Evolutionary conservation across 768 basidiomycete genomes (phyloP).

Genomic region (Cyathus striatus): DNA sequence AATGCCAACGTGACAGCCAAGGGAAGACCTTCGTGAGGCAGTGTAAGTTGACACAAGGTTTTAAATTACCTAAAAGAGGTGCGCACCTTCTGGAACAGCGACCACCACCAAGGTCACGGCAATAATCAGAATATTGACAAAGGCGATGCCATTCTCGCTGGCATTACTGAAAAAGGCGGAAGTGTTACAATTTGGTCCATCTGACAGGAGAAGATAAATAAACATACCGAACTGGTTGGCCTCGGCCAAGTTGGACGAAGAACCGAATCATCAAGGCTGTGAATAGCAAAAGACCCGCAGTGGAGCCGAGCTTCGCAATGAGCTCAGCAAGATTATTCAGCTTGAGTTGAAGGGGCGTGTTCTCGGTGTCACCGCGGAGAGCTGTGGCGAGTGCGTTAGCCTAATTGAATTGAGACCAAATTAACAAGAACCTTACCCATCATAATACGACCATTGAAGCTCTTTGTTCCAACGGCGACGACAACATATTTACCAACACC

Average conservation of each 20-base stretch:
- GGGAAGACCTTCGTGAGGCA: conserved; percentile 61
- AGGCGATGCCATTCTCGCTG: conserved; percentile 81
- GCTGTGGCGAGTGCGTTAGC: conserved; percentile 37
- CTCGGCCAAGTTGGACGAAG: conserved; percentile 78
- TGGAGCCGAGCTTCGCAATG: conserved; percentile 87
- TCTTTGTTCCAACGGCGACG: conserved; percentile 86
- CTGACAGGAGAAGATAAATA: neutral
- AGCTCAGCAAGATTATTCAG: conserved; percentile 91
- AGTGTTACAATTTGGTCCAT: conserved; percentile 1
- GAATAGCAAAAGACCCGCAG: conserved; percentile 82
- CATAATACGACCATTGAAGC: conserved; percentile 96
- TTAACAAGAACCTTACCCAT: conserved; percentile 63
- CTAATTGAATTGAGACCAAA: neutral
- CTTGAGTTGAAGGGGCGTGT: conserved; percentile 92
- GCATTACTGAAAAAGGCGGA: conserved; percentile 41
- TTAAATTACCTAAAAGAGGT: conserved; percentile 4
- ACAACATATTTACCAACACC: conserved; percentile 92
- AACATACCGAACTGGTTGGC: conserved; percentile 50
- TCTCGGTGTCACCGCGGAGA: conserved; percentile 79
- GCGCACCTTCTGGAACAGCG: conserved; percentile 40
- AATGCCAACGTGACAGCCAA: conserved; percentile 94
- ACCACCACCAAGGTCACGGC: conserved; percentile 73
- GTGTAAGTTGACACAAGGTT: neutral
- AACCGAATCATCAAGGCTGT: conserved; percentile 86
- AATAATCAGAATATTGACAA: conserved; percentile 92